Evolutionary conservation across 2,329 filamentous ascomycete genomes (phyloP).

Genomic region (Cladosporium sp.): DNA sequence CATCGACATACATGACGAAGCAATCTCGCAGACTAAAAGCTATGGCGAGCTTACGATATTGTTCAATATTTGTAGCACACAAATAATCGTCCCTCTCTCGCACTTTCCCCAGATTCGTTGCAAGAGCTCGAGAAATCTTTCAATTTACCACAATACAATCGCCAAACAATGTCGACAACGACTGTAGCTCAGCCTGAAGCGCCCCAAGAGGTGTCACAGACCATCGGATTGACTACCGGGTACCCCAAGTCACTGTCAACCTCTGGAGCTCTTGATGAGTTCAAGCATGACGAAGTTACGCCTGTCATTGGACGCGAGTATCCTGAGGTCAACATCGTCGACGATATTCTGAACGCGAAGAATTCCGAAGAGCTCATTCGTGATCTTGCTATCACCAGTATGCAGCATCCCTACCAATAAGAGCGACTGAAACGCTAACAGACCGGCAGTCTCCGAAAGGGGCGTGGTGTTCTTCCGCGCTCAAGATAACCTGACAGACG

Average conservation of each 20-base stretch:
- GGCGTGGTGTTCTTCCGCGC: conserved; percentile 27
- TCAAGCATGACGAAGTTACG: conserved; percentile 19
- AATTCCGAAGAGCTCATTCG: conserved; percentile 19
- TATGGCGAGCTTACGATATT: too few relatives aligned
- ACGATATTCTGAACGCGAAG: conserved; percentile 19
- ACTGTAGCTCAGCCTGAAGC: background rate
- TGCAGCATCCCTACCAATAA: background rate
- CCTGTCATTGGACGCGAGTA: conserved; percentile 24
- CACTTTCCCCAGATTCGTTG: too few relatives aligned
- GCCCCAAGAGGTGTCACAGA: background rate
- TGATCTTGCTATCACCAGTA: conserved; percentile 19
- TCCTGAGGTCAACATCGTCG: conserved; percentile 16
- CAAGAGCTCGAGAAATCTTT: too few relatives aligned
- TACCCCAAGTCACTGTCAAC: conserved; percentile 42
- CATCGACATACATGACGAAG: too few relatives aligned
- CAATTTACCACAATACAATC: background rate
- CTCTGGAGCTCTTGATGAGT: conserved; percentile 28
- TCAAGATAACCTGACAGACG: conserved; percentile 40
- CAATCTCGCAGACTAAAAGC: too few relatives aligned
- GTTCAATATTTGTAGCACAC: background rate
- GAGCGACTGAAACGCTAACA: background rate
- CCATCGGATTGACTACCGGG: background rate
- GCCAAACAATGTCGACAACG: background rate
- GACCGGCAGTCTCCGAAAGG: conserved; percentile 18
- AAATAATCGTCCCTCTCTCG: background rate